Evolutionary conservation across 2,329 filamentous ascomycete species (phyloP), one percentile per base, ranked within the genome.

Genomic region (Sclerotinia glacialis): DNA sequence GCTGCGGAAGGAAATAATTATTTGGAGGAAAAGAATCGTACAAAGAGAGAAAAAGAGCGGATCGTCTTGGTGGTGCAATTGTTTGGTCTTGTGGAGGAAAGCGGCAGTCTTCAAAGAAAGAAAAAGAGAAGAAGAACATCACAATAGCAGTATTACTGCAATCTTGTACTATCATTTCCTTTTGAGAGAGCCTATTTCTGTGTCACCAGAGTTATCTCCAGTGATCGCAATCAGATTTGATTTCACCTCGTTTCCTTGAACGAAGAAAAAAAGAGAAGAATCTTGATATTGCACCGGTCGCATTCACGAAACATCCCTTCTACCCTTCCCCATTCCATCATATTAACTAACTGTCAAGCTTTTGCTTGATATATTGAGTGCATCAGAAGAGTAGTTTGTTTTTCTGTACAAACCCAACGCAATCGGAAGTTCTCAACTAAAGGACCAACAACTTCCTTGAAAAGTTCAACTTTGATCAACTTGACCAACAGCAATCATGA

Each of bases 181-280:
- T 75, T 71, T 69, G 28, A 61, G 58, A 72, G 69, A 72, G 69
- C 69, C 68, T 74, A 74, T 69, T 67, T 72, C 72, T 68, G 66
- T 73, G 67, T 71, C 70, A 72, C 70, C 62, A 74, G 71, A 72
- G 70, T 71, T 74, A 73, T 72, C 71, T 73, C 68, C 69, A 74
- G 74, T 74, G 73, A 74, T 75, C 71, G 74, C 74, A 76, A 76
- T 76, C 75, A 76, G 73, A 76, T 74, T 76, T 76, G 74, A 74
- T 73, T 76, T 74, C 70, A 74, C 72, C 70, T 76, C 74, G 73
- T 75, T 76, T 74, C 71, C 67, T 65, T 71, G 71, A 74, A 70
- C 72, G 74, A 72, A 54, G 37, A 75, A 76, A 74, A 75, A 75
- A 75, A 69, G 75, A 75, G 68, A 75, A 76, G 72, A 75, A 74